Percentiles rank a stretch among this genome's conserved stretches.
phyloP scores from a whole-genome alignment of 345 rosid species.

The Streptanthus diversifolius region DNA sequence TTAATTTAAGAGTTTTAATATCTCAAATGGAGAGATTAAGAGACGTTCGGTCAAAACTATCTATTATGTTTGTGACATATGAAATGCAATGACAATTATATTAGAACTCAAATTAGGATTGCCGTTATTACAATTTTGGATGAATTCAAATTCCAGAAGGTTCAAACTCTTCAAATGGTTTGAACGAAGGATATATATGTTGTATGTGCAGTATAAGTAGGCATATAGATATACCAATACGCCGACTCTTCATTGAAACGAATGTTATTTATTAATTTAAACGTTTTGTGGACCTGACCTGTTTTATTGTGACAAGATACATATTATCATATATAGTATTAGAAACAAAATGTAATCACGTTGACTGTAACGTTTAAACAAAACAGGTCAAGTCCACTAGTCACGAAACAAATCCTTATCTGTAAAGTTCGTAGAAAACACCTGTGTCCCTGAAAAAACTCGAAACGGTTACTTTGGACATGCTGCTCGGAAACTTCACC shows the following conservation, averaged over 20 bases:
- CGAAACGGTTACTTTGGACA: not conserved
- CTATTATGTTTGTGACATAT: not conserved
- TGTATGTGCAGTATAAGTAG: not conserved
- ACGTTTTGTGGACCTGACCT: too few relatives aligned
- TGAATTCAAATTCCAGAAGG: not conserved
- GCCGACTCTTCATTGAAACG: slow-evolving; percentile 9
- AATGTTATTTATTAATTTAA: too few relatives aligned
- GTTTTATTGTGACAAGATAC: not conserved
- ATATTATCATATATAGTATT: not conserved
- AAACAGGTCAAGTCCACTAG: not conserved
- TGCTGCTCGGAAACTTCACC: not conserved
- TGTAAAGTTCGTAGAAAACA: not conserved
- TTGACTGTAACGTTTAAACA: not conserved
- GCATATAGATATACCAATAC: slow-evolving; percentile 19
- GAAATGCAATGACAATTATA: not conserved
- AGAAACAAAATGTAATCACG: not conserved
- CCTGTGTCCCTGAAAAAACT: not conserved
- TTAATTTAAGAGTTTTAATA: too few relatives aligned
- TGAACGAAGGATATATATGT: not conserved
- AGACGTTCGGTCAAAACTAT: too few relatives aligned
- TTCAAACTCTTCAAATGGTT: not conserved
- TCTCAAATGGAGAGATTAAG: too few relatives aligned
- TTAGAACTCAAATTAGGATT: not conserved
- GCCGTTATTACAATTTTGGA: not conserved
- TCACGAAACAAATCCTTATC: not conserved